Conservation (phyloP, 208 protist species). For the Trypanosoma theileri region DNA sequence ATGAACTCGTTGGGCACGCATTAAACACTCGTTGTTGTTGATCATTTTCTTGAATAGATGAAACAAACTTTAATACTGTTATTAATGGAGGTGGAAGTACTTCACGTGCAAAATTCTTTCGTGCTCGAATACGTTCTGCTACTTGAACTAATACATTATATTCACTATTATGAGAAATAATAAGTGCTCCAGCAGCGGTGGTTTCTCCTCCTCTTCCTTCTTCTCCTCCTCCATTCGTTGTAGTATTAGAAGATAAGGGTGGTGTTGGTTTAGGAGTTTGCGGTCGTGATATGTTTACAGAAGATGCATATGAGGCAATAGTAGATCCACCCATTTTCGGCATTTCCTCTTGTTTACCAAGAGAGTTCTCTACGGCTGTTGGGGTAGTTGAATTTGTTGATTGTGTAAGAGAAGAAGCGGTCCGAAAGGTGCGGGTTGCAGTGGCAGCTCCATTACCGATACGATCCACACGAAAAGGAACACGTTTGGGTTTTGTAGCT, state of each 20-base stretch:
- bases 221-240: neutral
- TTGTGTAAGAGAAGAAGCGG: neutral
- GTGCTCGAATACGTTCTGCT: slow-evolving; percentile 5
- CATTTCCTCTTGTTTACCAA: neutral
- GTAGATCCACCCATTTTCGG: slow-evolving; percentile 7
- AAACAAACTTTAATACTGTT: slow-evolving; percentile 23
- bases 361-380: neutral
- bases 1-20: slow-evolving; percentile 7
- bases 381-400: neutral
- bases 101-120: neutral
- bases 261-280: neutral
- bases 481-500: neutral
- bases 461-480: slow-evolving; percentile 31
- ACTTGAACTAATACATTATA: slow-evolving; percentile 8
- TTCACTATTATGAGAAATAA: neutral
- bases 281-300: slow-evolving; percentile 10
- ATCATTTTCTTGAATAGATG: slow-evolving; percentile 15
- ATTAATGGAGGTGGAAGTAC: slow-evolving; percentile 15
- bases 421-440: neutral
- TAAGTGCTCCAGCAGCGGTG: neutral
- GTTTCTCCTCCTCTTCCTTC: neutral
- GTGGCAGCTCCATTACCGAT: slow-evolving; percentile 24
- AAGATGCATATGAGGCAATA: slow-evolving; percentile 23
- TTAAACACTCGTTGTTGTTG: slow-evolving; percentile 18
- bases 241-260: neutral